Base-by-base conservation (phyloP, 2,329 filamentous ascomycete species). In the Calonectria leucothoes region DNA sequence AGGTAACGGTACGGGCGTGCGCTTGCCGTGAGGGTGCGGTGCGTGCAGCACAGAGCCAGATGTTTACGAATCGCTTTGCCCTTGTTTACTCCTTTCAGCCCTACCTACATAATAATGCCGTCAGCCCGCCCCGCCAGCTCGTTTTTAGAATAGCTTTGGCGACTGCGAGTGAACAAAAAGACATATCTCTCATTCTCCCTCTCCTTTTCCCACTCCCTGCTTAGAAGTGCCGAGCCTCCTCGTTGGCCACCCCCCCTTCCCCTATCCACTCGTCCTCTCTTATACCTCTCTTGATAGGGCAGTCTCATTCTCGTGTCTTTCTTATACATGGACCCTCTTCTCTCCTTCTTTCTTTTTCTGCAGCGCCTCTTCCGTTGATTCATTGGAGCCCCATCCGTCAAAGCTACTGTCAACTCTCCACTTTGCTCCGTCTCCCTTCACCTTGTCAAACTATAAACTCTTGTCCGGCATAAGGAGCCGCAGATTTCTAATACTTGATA, bases 41-140 rank as follows among this genome's bases (percentile, higher is more conserved):
- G 51, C 39, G 48, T 72, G 63, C 70, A 68, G 72, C 51, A 69
- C n/a, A 51, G 52, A 69, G 33, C 45, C 48, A 52, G 59, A 45
- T 55, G 55, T 17, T 33, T 45, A 64, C 52, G 45, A 57, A 59
- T 49, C 37, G 31, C 35, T 31, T 35, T 74, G 25, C 66, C 72
- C 61, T 77, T 23, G 66, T 73, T 65, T 69, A 20, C 63, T 72
- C 59, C 33, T 42, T 69, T 80, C 79, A 80, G 76, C 75, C 77
- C 74, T 80, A 79, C 72, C 71, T 69, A 79, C 67, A 70, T 74
- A 72, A 64, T 68, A 61, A 33, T 61, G 61, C 27, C 33, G 66
- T 45, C 72, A 69, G 52, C 51, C 67, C 65, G 65, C 66, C 69
- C 42, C 25, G 52, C 69, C 45, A 27, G 61, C 48, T 65, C 55